Percentiles rank a stretch among this genome's conserved stretches.
These are phyloP conservation scores for Parachaetomium inaequale DNA, from an alignment of 495 filamentous ascomycete genomes.

Conservation along the genomic window DNA sequence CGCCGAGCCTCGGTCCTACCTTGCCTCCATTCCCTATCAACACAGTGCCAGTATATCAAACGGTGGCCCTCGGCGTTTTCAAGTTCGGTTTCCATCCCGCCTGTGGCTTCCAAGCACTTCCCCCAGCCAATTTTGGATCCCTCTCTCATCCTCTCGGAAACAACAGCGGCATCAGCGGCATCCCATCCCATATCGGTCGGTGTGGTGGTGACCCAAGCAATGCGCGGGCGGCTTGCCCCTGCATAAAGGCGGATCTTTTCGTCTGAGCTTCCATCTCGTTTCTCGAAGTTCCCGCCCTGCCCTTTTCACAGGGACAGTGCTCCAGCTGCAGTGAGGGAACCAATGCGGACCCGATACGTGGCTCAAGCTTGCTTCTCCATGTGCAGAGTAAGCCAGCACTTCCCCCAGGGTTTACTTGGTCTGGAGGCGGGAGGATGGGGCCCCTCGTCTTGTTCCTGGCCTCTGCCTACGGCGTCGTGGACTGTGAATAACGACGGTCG, in stretches of 20 bases:
- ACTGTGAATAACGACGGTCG: not conserved
- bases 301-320: not conserved
- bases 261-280: constrained; percentile 12
- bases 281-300: constrained; percentile 17
- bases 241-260: constrained; percentile 15
- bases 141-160: not conserved
- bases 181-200: not conserved
- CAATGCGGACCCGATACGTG: constrained; percentile 25
- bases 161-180: not conserved
- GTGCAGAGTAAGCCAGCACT: not conserved
- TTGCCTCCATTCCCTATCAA: not conserved
- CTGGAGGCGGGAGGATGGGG: not conserved
- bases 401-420: not conserved
- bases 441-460: not conserved
- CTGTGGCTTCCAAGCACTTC: not conserved
- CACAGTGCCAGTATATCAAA: not conserved
- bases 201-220: constrained; percentile 5
- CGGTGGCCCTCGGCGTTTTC: not conserved
- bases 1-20: not conserved
- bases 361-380: not conserved
- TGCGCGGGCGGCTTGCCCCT: constrained; percentile 10
- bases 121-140: too few species aligned
- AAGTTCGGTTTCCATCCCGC: not conserved
- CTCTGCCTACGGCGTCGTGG: not conserved
- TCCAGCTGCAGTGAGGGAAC: constrained; percentile 12